A percentile compares a stretch with the other conserved stretches of the same genome.
Conservation (phyloP, 2,329 filamentous ascomycete species). For the Microdochium nivale region DNA sequence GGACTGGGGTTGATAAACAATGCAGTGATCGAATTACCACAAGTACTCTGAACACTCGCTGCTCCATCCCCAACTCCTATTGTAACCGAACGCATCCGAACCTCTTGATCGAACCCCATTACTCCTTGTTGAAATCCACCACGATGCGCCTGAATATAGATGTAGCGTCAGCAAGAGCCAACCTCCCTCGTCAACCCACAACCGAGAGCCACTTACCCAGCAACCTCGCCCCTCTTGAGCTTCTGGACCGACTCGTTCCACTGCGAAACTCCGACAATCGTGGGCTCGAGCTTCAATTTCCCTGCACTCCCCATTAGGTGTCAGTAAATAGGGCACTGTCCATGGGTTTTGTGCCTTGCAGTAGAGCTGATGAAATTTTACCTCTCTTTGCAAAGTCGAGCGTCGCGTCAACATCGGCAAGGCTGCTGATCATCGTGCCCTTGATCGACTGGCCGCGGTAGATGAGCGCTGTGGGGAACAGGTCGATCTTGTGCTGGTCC, state of each 20-base stretch:
- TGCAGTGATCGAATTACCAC: too few relatives aligned
- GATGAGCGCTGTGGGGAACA: constrained; percentile 4
- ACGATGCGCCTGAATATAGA: constrained; percentile 3
- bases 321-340: neutral
- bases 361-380: neutral
- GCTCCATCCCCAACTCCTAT: too few relatives aligned
- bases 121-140: constrained; percentile 3
- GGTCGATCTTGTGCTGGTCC: constrained; percentile 5
- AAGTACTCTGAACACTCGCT: too few relatives aligned
- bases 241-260: constrained; percentile 5
- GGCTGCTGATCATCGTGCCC: constrained; percentile 6
- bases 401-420: constrained; percentile 6
- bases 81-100: too few relatives aligned
- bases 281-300: constrained; percentile 4
- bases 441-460: constrained; percentile 6
- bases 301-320: neutral
- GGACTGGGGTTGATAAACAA: too few relatives aligned
- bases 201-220: constrained; percentile 2
- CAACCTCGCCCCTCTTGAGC: constrained; percentile 4
- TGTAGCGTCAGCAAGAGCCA: neutral
- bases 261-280: constrained; percentile 4
- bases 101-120: too few relatives aligned
- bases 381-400: constrained; percentile 7
- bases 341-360: neutral
- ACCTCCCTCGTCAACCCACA: neutral